Evolutionary conservation across 177 flowering plant species (phyloP), one percentile per base, ranked within the genome.

Genomic region (Vitis hybrid): DNA sequence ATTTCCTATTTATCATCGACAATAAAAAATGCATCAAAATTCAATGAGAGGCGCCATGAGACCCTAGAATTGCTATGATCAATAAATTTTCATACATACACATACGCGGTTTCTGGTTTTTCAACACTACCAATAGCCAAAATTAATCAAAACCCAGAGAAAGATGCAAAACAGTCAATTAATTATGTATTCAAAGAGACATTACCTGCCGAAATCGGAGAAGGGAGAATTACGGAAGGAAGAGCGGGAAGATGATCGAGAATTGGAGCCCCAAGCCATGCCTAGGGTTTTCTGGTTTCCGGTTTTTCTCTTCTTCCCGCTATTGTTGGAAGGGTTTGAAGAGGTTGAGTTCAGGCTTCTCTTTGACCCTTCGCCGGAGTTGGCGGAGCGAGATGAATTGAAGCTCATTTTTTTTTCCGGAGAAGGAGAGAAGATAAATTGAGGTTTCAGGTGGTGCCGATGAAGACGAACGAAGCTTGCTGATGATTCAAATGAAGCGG

Each of bases 261-360:
- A 90, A 79, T 84, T 87, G 63, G 96, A 71, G 51, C 98, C 97
- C 96, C 97, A 94, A 50, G 94, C 88, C 83, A 82, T 67, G 56
- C 97, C 98, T 61, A 94, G 92, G 84, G 94, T 88, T 86, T 91
- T 91, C 87, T 89, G 94, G 46, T 80, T 77, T 17, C 57, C 65
- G 64, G 73, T 80, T 35, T 66, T 81, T 76, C 76, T 85, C 82
- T 83, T 83, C 48, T 77, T 85, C 11, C 50, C 54, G 35, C 41
- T 57, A 10, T 24, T 71, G 64, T 53, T 71, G 7, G 82, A 71
- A n/a, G 71, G 61, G 35, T 71, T 81, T 30, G 84, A 80, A 53
- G 75, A 63, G 56, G 68, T 65, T 24, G 86, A 82, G 20, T 77
- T 77, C 68, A 73, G 53, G 77, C 79, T 82, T 52, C 84, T 64